Base-by-base conservation (phyloP, 805 yeast species). In the Yarrowia sp. region DNA sequence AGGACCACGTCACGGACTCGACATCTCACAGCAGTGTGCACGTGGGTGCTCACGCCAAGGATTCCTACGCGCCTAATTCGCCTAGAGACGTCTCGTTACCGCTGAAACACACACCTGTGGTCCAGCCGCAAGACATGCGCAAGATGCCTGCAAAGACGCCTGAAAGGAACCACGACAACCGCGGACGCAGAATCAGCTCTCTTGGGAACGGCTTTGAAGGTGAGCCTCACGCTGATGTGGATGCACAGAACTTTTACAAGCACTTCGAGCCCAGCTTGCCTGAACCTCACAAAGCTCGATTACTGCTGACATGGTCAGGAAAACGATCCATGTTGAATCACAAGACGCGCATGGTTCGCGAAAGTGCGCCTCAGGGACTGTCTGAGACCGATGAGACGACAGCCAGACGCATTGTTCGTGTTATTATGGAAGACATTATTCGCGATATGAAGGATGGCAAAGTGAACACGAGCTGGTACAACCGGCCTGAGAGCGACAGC, bases 171-270 rank as follows among this genome's bases (percentile, higher is more conserved):
- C 66, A 69, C 39, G 73, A 72, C 46, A 75, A 68, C 60, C 75
- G 94, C 32, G 94, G 94, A 7, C 86, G 85, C 67, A 73, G 94
- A 27, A 81, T 85, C 2, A 87, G 88, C 68, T 85, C 91, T 0
- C 81, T 87, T 6, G 91, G 92, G 1, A 86, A 85, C 68, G 93
- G 92, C 2, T 83, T 83, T 66, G 77, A 65, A 7, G 70, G 69
- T 0, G 80, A 79, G 29, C 92, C 92, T 1, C 92, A 87, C 69
- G 76, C 78, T 0, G 84, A 83, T 47, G 82, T 88, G 0, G 78
- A 83, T 0, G 74, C 77, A 0, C 67, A 73, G 9, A 84, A 84
- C 60, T 83, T 83, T 67, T 83, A 80, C 70, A 86, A 86, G 68
- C 84, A 84, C 67, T 71, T 88, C 31, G 88, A 87, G 65, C 71